Conservation (phyloP, 73 alveolate species). For the Durusdinium trenchii region DNA sequence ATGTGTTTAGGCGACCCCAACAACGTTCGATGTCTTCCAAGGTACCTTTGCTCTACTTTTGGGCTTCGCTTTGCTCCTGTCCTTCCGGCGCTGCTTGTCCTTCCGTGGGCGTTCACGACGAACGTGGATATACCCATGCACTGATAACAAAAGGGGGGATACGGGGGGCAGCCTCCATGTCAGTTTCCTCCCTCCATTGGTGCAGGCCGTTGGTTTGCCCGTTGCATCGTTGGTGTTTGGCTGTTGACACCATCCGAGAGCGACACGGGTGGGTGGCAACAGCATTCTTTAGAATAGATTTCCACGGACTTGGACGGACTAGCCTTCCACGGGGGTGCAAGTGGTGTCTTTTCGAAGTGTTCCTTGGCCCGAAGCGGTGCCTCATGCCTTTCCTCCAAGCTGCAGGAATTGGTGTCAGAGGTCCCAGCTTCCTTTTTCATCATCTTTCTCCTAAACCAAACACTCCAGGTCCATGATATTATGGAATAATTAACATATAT, state of each 20-base stretch:
- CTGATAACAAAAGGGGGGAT: neutral
- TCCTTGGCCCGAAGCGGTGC: too few species aligned
- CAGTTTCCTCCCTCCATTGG: neutral
- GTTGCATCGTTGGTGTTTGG: neutral
- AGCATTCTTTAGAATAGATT: too few species aligned
- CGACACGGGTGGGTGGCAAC: neutral
- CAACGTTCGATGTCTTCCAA: neutral
- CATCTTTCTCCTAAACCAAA: neutral
- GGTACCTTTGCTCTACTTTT: conserved; percentile 35
- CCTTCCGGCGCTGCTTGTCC: neutral
- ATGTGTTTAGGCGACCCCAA: neutral
- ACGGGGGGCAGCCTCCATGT: neutral
- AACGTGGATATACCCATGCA: neutral
- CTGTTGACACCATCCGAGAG: neutral
- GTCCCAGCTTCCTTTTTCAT: neutral
- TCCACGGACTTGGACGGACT: too few species aligned
- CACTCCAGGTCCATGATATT: neutral
- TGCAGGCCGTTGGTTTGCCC: neutral
- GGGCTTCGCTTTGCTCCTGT: conserved; percentile 45
- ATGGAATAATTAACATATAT: neutral
- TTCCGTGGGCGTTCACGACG: neutral
- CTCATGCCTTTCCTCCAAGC: too few species aligned
- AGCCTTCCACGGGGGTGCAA: too few species aligned
- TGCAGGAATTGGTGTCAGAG: neutral
- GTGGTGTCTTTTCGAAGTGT: too few species aligned